A percentile compares a stretch with the other conserved stretches of the same genome.
Evolutionary conservation across 2,329 filamentous ascomycete species (phyloP).

Genomic region (Phaeophleospora eucalypticola): DNA sequence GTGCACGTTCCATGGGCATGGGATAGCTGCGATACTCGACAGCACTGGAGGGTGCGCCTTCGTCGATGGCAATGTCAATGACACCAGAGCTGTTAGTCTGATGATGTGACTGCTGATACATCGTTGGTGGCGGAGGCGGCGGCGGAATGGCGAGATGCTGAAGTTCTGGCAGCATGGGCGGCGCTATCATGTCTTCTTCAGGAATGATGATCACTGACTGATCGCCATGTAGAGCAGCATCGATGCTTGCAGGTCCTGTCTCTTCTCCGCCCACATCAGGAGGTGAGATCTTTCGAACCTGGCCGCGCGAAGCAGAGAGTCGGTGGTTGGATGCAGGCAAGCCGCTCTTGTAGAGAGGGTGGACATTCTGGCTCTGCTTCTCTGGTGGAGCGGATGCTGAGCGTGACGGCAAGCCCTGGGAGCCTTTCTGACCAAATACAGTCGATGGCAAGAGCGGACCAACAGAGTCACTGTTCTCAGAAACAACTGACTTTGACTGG

Average conservation of each 20-base stretch:
- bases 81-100: slow-evolving; percentile 23
- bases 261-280: slow-evolving; percentile 26
- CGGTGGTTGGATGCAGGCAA: slow-evolving; percentile 32
- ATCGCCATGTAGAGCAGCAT: slow-evolving; percentile 46
- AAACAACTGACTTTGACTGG: slow-evolving; percentile 13
- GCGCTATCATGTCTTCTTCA: slow-evolving; percentile 24
- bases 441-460: slow-evolving; percentile 46
- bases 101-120: slow-evolving; percentile 31
- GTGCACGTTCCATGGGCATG: slow-evolving; percentile 29
- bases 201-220: slow-evolving; percentile 44
- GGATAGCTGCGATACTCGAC: slow-evolving; percentile 8
- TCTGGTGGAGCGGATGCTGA: slow-evolving; percentile 49
- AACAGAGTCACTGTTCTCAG: slow-evolving; percentile 36
- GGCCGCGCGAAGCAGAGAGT: slow-evolving; percentile 36
- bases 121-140: slow-evolving; percentile 36
- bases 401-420: slow-evolving; percentile 31
- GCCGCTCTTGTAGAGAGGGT: slow-evolving; percentile 33
- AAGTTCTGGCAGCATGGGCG: slow-evolving; percentile 50
- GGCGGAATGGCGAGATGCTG: slow-evolving; percentile 57
- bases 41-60: slow-evolving; percentile 24
- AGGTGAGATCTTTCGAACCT: slow-evolving; percentile 43
- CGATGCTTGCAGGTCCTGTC: slow-evolving; percentile 42
- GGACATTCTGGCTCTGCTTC: slow-evolving; percentile 25
- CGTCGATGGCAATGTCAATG: slow-evolving; percentile 47
- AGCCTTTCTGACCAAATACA: slow-evolving; percentile 41